Evolutionary conservation across 208 protist genomes (phyloP).

Genomic region (Leishmania tarentolae): DNA sequence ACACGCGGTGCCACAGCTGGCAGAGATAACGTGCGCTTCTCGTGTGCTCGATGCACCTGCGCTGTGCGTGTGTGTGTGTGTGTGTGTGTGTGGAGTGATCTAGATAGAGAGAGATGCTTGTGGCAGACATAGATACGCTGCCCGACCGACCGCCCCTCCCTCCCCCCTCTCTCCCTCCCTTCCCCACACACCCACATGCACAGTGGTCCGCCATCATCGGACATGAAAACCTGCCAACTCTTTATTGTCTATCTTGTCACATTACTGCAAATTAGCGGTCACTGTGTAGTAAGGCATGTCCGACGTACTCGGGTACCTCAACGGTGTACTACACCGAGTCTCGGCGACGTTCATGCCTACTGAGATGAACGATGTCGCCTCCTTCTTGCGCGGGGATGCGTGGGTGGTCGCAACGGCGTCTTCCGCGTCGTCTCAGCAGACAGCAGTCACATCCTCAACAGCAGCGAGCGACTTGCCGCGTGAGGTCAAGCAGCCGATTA

Average conservation of each 20-base stretch:
- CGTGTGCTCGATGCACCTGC: neutral
- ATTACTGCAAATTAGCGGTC: neutral
- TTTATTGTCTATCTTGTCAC: neutral
- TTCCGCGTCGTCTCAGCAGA: neutral
- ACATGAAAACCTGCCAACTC: neutral
- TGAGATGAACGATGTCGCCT: constrained; percentile 53
- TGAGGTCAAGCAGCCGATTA: neutral
- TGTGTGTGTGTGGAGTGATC: neutral
- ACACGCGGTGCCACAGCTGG: neutral
- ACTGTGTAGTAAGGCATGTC: constrained; percentile 36
- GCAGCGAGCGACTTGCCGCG: neutral
- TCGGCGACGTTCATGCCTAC: constrained; percentile 61
- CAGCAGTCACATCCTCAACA: neutral
- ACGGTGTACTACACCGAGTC: constrained; percentile 48
- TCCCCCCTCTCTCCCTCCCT: no score
- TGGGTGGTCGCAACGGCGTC: constrained; percentile 12
- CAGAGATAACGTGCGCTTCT: neutral
- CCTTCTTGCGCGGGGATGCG: constrained; percentile 48
- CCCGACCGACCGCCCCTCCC: no score
- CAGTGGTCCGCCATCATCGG: neutral
- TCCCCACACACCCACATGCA: neutral
- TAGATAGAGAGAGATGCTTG: neutral
- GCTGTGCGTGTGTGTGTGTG: neutral
- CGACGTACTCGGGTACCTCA: constrained; percentile 57
- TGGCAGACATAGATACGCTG: neutral